Conservation (phyloP, 2,329 filamentous ascomycete species). For the Penicillium corylophilum region DNA sequence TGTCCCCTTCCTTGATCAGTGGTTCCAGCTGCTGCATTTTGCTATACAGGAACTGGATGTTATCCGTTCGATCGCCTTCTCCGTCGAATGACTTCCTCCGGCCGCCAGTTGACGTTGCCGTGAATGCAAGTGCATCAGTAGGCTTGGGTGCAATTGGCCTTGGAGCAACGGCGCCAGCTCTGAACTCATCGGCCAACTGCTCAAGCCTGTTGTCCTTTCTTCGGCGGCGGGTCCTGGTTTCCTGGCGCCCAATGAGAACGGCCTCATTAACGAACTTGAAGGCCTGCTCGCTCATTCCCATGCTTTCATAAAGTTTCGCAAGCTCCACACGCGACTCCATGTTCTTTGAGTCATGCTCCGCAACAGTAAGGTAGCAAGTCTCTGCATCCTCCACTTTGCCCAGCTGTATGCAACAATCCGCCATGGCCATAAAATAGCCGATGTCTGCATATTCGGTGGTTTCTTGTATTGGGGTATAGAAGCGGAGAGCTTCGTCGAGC, state of each 20-base stretch:
- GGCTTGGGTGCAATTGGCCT: slow-evolving; percentile 22
- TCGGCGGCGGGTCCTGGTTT: slow-evolving; percentile 31
- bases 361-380: slow-evolving; percentile 71
- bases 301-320: slow-evolving; percentile 79
- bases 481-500: slow-evolving; percentile 58
- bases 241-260: slow-evolving; percentile 59
- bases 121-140: slow-evolving; percentile 15
- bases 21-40: slow-evolving; percentile 51
- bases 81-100: slow-evolving; percentile 5
- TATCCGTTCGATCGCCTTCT: slow-evolving; percentile 40
- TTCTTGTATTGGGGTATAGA: slow-evolving; percentile 54
- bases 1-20: slow-evolving; percentile 50
- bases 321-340: slow-evolving; percentile 77
- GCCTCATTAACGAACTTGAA: slow-evolving; percentile 75
- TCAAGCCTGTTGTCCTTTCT: slow-evolving; percentile 40
- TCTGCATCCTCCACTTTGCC: slow-evolving; percentile 68
- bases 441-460: slow-evolving; percentile 50
- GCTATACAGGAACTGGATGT: slow-evolving; percentile 46
- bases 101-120: background rate
- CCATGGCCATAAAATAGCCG: slow-evolving; percentile 52
- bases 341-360: slow-evolving; percentile 68
- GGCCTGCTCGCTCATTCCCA: slow-evolving; percentile 71
- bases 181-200: slow-evolving; percentile 42
- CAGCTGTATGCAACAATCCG: slow-evolving; percentile 64
- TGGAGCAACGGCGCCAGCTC: slow-evolving; percentile 18